Percentiles rank a stretch among this genome's conserved stretches.
phyloP scores from a whole-genome alignment of 495 filamentous ascomycete species.

The Xylaria scruposa region DNA sequence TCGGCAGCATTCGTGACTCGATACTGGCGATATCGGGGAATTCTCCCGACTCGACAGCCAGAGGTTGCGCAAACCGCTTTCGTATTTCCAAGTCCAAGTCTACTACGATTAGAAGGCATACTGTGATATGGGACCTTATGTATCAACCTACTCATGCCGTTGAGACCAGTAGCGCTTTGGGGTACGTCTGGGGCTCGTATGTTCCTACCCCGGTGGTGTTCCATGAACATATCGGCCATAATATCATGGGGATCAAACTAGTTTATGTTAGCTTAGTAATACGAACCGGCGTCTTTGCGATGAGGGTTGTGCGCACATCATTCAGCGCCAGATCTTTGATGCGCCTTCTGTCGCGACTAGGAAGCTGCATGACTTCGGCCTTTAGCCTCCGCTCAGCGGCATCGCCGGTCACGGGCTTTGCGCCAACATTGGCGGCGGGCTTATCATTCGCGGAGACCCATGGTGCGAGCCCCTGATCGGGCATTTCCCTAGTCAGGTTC shows the following conservation, averaged over 20 bases:
- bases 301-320: constrained; percentile 48
- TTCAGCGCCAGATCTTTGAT: constrained; percentile 76
- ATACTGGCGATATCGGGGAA: constrained; percentile 86
- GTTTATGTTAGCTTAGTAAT: constrained; percentile 31
- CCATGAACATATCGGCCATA: constrained; percentile 66
- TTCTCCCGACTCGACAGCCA: constrained; percentile 88
- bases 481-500: constrained; percentile 86
- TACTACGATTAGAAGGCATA: constrained; percentile 41
- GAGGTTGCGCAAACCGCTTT: constrained; percentile 85
- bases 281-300: constrained; percentile 17
- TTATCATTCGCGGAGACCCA: constrained; percentile 98
- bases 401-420: constrained; percentile 84
- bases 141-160: constrained; percentile 80
- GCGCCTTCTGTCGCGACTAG: constrained; percentile 80
- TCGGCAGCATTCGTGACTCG: constrained; percentile 84
- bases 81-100: constrained; percentile 92
- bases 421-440: constrained; percentile 72
- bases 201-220: constrained; percentile 73
- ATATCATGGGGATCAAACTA: constrained; percentile 73
- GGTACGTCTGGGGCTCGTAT: constrained; percentile 74
- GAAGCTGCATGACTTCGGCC: constrained; percentile 92
- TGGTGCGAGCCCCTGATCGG: constrained; percentile 87
- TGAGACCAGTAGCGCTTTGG: constrained; percentile 81
- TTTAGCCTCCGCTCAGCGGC: constrained; percentile 89
- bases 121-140: constrained; percentile 19